These are phyloP conservation scores for Cyberlindnera amylophila DNA, from an alignment of 805 yeast species.

Conservation along the genomic window DNA sequence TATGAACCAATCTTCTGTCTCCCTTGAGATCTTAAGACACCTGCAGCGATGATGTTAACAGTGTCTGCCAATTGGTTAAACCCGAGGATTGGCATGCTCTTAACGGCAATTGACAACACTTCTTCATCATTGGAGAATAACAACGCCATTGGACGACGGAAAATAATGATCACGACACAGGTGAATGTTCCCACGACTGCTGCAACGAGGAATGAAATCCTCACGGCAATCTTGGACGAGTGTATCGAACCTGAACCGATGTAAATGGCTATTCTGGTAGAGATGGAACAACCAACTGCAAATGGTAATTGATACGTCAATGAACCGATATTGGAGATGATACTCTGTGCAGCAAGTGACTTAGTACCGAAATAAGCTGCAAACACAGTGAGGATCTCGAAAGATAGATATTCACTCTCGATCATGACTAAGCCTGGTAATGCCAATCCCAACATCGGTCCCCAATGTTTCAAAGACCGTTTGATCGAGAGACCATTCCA, in stretches of 20 bases:
- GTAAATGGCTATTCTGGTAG: conserved; percentile 70
- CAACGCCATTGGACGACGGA: conserved; percentile 46
- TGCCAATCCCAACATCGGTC: conserved; percentile 55
- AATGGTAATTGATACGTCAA: conserved; percentile 69
- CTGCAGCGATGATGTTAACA: conserved; percentile 66
- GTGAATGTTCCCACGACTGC: conserved; percentile 48
- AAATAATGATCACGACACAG: conserved; percentile 42
- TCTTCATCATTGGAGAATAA: conserved; percentile 60
- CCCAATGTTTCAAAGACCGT: conserved; percentile 53
- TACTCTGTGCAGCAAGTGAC: conserved; percentile 49
- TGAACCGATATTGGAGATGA: conserved; percentile 51
- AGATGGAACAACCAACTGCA: conserved; percentile 66
- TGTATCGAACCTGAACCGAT: conserved; percentile 54
- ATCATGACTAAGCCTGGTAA: conserved; percentile 72
- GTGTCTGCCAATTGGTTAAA: conserved; percentile 67
- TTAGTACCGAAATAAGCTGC: conserved; percentile 49
- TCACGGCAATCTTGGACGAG: conserved; percentile 42
- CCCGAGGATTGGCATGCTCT: conserved; percentile 61
- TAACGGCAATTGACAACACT: conserved; percentile 49
- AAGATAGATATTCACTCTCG: conserved; percentile 73
- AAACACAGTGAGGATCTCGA: conserved; percentile 66
- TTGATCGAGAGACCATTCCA: conserved; percentile 56
- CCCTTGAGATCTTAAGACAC: conserved; percentile 73
- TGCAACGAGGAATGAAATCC: conserved; percentile 42
- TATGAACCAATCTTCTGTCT: conserved; percentile 69